Conservation (phyloP, 176 grass and related monocot genomes). For the Metroxylon sagu region DNA sequence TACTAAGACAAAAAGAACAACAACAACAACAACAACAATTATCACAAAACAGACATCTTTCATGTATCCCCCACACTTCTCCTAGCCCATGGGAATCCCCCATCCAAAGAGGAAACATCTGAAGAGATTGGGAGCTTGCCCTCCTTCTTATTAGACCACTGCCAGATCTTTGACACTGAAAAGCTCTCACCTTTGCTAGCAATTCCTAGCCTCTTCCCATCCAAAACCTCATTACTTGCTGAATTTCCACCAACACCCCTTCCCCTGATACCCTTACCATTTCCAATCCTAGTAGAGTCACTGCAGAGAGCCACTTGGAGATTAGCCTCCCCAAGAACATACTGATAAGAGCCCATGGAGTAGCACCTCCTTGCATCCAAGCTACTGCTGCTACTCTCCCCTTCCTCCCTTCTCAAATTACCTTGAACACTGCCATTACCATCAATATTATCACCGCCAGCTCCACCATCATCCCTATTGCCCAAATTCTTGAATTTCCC, state of each 20-base stretch:
- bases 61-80: neutral
- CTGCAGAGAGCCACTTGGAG: conserved; percentile 41
- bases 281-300: conserved; percentile 13
- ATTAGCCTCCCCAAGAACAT: conserved; percentile 50
- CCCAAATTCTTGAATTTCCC: conserved; percentile 61
- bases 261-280: neutral
- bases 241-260: conserved; percentile 15
- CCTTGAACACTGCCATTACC: neutral
- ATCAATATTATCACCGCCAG: conserved; percentile 2
- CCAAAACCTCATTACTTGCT: conserved; percentile 11
- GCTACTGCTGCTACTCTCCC: conserved; percentile 50
- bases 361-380: conserved; percentile 64
- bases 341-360: conserved; percentile 83
- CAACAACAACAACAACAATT: neutral
- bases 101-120: conserved; percentile 46
- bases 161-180: conserved; percentile 97
- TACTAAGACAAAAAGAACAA: no score
- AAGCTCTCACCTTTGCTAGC: conserved; percentile 87
- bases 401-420: conserved; percentile 29
- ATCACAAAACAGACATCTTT: neutral
- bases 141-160: conserved; percentile 64
- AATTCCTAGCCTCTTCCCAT: conserved; percentile 47
- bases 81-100: conserved; percentile 37
- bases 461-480: conserved; percentile 21
- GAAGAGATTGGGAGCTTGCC: conserved; percentile 31